These are phyloP conservation scores for Hura crepitans DNA, from an alignment of 441 rosid species.

Conservation along the genomic window DNA sequence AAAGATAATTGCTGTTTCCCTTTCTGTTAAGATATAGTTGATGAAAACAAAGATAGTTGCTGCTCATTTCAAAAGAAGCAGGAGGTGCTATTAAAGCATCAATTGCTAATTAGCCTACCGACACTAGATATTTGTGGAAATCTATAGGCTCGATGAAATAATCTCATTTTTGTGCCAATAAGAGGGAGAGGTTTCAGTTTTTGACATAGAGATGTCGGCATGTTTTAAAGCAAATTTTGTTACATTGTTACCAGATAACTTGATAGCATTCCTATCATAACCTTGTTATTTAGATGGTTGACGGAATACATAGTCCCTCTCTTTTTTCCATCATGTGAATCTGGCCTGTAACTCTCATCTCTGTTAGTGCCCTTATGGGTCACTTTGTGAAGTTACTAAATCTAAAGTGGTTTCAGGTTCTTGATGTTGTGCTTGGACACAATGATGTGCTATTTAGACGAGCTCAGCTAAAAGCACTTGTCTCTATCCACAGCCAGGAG, in stretches of 20 bases:
- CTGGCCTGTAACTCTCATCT: background rate
- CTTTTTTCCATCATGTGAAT: background rate
- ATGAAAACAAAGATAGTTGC: no score
- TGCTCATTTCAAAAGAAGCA: background rate
- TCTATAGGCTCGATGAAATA: background rate
- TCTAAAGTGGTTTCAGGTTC: slow-evolving; percentile 42
- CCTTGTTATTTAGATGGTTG: background rate
- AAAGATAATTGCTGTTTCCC: background rate
- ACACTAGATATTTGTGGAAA: background rate
- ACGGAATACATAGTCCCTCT: background rate
- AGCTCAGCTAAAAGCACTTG: slow-evolving; percentile 92
- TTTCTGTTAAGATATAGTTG: no score
- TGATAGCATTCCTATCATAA: background rate
- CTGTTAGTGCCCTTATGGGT: background rate
- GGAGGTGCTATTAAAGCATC: slow-evolving; percentile 1
- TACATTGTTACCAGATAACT: background rate
- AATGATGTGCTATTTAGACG: slow-evolving; percentile 78
- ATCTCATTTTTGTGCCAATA: background rate
- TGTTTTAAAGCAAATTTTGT: background rate
- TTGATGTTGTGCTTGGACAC: slow-evolving; percentile 81
- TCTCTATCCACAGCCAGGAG: slow-evolving; percentile 89
- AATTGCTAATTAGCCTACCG: background rate
- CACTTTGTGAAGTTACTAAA: background rate
- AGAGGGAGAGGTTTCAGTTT: background rate
- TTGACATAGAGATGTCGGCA: background rate